These are phyloP conservation scores for Astrephomene gubernaculifera DNA, from an alignment of 139 green algal genomes.

Conservation along the genomic window DNA sequence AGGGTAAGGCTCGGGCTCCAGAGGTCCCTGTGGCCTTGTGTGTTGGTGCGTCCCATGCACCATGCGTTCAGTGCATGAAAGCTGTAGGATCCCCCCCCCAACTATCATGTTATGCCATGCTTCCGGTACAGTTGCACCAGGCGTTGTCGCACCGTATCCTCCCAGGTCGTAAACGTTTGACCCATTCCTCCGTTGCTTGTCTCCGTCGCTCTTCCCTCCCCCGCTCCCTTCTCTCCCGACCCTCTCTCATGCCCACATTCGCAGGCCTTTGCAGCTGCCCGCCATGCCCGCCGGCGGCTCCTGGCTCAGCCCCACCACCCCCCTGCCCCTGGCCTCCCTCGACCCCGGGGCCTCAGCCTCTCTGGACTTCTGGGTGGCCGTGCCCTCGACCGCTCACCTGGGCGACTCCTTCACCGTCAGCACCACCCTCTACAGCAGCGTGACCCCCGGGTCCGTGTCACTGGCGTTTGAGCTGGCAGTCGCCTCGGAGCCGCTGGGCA, in stretches of 20 bases:
- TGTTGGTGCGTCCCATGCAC: too few species aligned
- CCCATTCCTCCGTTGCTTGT: neutral
- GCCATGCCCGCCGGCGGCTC: neutral
- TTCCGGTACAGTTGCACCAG: too few species aligned
- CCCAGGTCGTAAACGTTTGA: neutral
- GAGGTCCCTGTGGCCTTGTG: too few species aligned
- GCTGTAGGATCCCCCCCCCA: too few species aligned
- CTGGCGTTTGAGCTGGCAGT: constrained; percentile 8
- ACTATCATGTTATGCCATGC: too few species aligned
- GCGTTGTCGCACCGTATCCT: too few species aligned
- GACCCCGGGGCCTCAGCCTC: neutral
- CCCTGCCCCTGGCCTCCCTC: neutral
- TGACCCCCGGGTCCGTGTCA: neutral
- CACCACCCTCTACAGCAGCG: neutral
- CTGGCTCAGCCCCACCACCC: neutral
- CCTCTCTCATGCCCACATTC: too few species aligned
- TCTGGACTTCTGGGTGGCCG: neutral
- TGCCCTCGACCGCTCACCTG: neutral
- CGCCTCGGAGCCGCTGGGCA: neutral
- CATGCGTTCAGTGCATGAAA: too few species aligned
- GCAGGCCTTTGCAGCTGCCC: neutral
- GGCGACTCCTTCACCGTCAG: neutral
- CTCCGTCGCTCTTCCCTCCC: too few species aligned
- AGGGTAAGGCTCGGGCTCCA: neutral
- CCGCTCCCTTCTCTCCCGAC: neutral